Evolutionary conservation across 2,329 filamentous ascomycete genomes (phyloP).

Genomic region (Penicillium oxalicum): DNA sequence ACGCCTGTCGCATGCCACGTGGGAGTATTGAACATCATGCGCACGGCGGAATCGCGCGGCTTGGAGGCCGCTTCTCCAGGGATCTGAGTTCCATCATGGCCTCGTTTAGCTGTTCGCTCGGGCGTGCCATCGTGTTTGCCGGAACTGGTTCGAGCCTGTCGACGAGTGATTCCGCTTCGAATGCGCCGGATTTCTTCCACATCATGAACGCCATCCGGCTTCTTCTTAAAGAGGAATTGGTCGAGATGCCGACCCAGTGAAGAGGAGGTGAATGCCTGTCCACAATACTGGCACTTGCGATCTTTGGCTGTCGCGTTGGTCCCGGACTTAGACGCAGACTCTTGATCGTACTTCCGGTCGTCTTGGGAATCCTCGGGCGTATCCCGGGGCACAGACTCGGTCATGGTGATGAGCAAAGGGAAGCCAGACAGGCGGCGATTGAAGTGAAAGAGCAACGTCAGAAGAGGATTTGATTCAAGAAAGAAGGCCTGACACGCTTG

Average conservation of each 20-base stretch:
- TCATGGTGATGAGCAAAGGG: neutral
- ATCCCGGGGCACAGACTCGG: conserved; percentile 16
- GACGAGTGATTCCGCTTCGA: conserved; percentile 76
- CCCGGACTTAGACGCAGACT: conserved; percentile 23
- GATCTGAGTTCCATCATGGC: conserved; percentile 28
- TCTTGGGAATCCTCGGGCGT: conserved; percentile 37
- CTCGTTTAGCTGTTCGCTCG: conserved; percentile 50
- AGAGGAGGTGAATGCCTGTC: conserved; percentile 85
- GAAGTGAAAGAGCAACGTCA: neutral
- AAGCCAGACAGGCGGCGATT: neutral
- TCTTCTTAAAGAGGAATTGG: conserved; percentile 88
- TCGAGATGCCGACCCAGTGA: conserved; percentile 90
- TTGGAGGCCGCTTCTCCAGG: conserved; percentile 33
- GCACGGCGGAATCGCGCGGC: conserved; percentile 32
- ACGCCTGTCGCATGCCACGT: conserved; percentile 73
- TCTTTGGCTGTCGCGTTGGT: conserved; percentile 63
- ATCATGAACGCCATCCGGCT: conserved; percentile 86
- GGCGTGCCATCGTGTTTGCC: conserved; percentile 53
- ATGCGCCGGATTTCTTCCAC: conserved; percentile 82
- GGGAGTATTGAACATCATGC: conserved; percentile 54
- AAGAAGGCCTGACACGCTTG: too few relatives aligned
- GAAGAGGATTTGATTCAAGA: neutral
- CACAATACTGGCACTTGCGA: conserved; percentile 80
- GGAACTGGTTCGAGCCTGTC: conserved; percentile 66
- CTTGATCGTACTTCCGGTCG: conserved; percentile 24